phyloP scores from a whole-genome alignment of 805 yeast species.

The Metschnikowia vanudenii region DNA sequence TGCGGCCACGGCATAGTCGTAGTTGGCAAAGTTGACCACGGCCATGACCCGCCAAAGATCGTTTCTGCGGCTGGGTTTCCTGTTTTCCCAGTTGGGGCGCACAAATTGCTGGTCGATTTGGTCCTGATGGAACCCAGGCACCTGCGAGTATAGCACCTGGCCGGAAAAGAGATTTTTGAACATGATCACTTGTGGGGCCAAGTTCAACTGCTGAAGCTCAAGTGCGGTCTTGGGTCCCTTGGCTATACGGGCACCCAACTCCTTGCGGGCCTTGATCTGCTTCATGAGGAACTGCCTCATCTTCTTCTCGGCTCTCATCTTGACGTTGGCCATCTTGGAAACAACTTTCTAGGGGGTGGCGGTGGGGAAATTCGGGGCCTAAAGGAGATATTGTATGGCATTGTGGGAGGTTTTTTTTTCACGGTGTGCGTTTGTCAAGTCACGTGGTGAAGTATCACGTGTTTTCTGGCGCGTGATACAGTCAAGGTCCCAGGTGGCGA shows the following conservation, averaged over 20 bases:
- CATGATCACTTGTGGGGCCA: constrained; percentile 80
- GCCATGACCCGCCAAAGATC: constrained; percentile 93
- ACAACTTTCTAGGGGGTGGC: background rate
- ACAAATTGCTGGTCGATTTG: constrained; percentile 71
- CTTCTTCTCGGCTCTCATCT: constrained; percentile 44
- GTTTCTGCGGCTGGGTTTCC: constrained; percentile 72
- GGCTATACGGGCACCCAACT: constrained; percentile 43
- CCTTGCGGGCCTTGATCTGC: constrained; percentile 43
- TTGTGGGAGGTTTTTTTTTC: background rate
- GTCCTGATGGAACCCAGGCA: constrained; percentile 59
- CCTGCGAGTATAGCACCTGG: constrained; percentile 85
- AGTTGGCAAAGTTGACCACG: constrained; percentile 63
- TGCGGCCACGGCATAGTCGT: constrained; percentile 67
- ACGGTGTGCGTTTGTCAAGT: background rate
- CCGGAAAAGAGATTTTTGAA: constrained; percentile 87
- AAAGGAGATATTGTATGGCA: background rate
- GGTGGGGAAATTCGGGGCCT: constrained; percentile 3
- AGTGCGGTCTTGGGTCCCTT: constrained; percentile 34
- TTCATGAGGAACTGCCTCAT: constrained; percentile 47
- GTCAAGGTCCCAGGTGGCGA: no score
- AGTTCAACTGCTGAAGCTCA: constrained; percentile 46
- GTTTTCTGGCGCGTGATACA: no score
- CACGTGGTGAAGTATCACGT: background rate
- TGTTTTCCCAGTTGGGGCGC: constrained; percentile 87
- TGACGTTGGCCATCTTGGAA: constrained; percentile 34